phyloP scores from a whole-genome alignment of 2,329 filamentous ascomycete species.

The Trichocomaceae sp. region DNA sequence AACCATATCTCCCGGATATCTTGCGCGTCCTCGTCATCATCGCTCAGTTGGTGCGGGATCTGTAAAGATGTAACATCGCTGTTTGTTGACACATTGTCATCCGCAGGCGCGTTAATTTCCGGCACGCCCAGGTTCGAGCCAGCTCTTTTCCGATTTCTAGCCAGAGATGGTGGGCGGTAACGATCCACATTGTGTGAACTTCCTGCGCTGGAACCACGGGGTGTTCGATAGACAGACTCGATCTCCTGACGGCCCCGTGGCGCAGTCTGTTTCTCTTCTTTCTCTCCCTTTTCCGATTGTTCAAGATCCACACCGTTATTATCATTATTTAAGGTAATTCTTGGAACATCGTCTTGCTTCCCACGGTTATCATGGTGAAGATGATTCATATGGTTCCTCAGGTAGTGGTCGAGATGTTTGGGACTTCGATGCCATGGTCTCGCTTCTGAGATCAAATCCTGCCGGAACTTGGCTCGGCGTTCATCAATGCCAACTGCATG shows the following conservation, averaged over 20 bases:
- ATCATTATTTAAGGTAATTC: conserved; percentile 27
- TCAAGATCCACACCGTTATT: conserved; percentile 2
- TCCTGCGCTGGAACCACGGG: conserved; percentile 19
- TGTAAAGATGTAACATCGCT: conserved; percentile 27
- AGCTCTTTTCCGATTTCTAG: conserved; percentile 11
- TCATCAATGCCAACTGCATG: conserved; percentile 55
- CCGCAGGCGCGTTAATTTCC: conserved; percentile 21
- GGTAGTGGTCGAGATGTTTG: conserved; percentile 17
- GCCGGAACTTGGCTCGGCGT: conserved; percentile 52
- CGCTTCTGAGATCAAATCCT: conserved; percentile 48
- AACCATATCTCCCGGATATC: conserved; percentile 74
- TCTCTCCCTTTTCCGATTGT: background rate
- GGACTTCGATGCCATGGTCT: conserved; percentile 25
- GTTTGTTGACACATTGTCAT: conserved; percentile 26
- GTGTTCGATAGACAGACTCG: conserved; percentile 26
- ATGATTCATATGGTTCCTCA: conserved; percentile 14
- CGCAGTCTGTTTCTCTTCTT: background rate
- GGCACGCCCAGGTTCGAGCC: conserved; percentile 24
- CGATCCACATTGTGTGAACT: conserved; percentile 16
- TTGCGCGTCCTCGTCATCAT: conserved; percentile 45
- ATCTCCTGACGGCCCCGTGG: conserved; percentile 7
- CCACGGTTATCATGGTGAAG: conserved; percentile 1
- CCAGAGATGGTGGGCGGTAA: conserved; percentile 25
- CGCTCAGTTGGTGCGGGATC: conserved; percentile 17
- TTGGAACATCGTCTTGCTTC: conserved; percentile 20